Evolutionary conservation across 1,284 basidiomycete species (phyloP).

Genomic region (Malassezia sp.): DNA sequence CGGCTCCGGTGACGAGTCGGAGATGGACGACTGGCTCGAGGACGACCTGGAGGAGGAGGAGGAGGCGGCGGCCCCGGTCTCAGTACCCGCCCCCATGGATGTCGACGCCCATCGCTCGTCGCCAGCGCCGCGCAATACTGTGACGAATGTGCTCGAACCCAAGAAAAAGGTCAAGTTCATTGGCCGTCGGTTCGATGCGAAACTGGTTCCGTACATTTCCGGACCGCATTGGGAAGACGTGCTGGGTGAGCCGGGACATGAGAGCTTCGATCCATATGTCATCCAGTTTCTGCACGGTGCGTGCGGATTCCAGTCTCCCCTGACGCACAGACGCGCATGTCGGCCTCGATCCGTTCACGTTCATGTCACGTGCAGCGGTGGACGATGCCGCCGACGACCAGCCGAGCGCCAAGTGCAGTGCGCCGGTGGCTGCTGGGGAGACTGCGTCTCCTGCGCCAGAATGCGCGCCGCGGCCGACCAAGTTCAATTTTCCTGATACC

Average conservation of each 20-base stretch:
- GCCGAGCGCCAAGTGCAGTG: slow-evolving; percentile 1
- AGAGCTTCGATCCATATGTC: slow-evolving; percentile 31
- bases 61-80: not conserved
- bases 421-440: not conserved
- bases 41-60: slow-evolving; percentile 39
- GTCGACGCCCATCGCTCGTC: slow-evolving; percentile 21
- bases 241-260: slow-evolving; percentile 24
- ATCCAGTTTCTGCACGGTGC: slow-evolving; percentile 38
- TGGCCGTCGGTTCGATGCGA: slow-evolving; percentile 37
- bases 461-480: slow-evolving; percentile 1
- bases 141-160: slow-evolving; percentile 21
- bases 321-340: too few species aligned
- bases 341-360: slow-evolving; percentile 40
- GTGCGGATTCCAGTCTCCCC: too few species aligned
- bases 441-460: not conserved
- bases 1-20: slow-evolving; percentile 29
- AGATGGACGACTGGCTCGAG: slow-evolving; percentile 45
- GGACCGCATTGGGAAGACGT: slow-evolving; percentile 40
- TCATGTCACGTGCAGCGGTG: slow-evolving; percentile 16
- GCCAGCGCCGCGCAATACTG: not conserved
- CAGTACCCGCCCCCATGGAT: slow-evolving; percentile 17
- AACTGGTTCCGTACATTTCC: slow-evolving; percentile 37
- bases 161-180: slow-evolving; percentile 40
- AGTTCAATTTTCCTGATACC: slow-evolving; percentile 18
- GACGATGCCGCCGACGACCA: slow-evolving; percentile 1